Percentiles rank a stretch among this genome's conserved stretches.
Evolutionary conservation across 2,329 filamentous ascomycete species (phyloP).

Genomic region (Ophiostoma tasmaniense): DNA sequence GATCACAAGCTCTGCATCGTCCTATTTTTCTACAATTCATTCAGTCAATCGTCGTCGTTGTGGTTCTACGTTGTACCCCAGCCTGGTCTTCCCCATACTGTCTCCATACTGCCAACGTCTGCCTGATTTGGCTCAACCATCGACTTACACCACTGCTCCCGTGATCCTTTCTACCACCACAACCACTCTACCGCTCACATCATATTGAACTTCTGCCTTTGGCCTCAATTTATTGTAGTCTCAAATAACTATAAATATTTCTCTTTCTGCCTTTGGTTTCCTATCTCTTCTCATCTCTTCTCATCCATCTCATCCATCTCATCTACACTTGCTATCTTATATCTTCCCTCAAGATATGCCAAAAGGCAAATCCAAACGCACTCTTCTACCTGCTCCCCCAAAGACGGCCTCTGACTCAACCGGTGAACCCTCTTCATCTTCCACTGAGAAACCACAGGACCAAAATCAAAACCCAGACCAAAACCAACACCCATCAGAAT

Average conservation of each 20-base stretch:
- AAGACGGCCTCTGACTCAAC: not conserved
- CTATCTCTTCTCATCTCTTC: not conserved
- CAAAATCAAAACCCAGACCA: not conserved
- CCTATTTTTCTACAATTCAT: not conserved
- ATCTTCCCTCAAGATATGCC: slow-evolving; percentile 7
- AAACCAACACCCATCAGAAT: not conserved
- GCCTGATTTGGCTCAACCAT: slow-evolving; percentile 12
- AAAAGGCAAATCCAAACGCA: slow-evolving; percentile 4
- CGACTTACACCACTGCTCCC: slow-evolving; percentile 12
- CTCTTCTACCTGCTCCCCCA: slow-evolving; percentile 11
- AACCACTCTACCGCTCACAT: not conserved
- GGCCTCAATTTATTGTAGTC: no score
- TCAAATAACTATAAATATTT: not conserved
- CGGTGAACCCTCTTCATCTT: not conserved
- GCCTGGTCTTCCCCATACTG: slow-evolving; percentile 1
- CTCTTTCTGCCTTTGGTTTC: not conserved
- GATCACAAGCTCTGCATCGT: no score
- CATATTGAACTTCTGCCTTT: not conserved
- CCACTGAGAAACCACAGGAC: not conserved
- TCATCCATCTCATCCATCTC: not conserved
- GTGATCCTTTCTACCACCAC: not conserved
- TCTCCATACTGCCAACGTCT: slow-evolving; percentile 9
- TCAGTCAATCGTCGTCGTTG: not conserved
- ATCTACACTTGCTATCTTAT: no score
- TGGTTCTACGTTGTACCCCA: not conserved